These are phyloP conservation scores for Calonectria crousiana DNA, from an alignment of 2,329 filamentous ascomycete species.

Conservation along the genomic window DNA sequence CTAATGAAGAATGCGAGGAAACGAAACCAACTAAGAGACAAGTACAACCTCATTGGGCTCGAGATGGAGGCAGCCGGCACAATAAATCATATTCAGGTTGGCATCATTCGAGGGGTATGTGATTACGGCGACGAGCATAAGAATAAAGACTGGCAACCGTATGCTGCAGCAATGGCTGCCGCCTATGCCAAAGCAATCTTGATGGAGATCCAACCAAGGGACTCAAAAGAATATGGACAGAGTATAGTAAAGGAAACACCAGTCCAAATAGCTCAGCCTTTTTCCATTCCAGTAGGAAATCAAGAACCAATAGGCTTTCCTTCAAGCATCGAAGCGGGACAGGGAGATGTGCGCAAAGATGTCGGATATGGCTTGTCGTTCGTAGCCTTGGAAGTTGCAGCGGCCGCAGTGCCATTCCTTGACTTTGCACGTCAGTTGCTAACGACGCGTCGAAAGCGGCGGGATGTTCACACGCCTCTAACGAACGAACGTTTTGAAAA, in stretches of 20 bases:
- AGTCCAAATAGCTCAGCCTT: neutral
- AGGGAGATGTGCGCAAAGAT: neutral
- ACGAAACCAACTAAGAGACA: conserved; percentile 43
- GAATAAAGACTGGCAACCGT: conserved; percentile 50
- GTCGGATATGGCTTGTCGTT: neutral
- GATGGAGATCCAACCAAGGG: neutral
- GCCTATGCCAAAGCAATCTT: conserved; percentile 28
- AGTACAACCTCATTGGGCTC: conserved; percentile 45
- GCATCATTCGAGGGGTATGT: conserved; percentile 49
- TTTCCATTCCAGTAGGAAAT: neutral
- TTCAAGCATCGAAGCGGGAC: neutral
- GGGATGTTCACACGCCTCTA: neutral
- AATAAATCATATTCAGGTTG: conserved; percentile 49
- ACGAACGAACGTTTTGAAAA: neutral
- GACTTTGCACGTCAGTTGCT: neutral
- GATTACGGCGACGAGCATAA: conserved; percentile 50
- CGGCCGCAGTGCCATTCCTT: neutral
- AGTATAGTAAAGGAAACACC: neutral
- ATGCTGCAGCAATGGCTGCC: conserved; percentile 49
- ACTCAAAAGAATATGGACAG: neutral
- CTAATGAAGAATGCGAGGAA: conserved; percentile 43
- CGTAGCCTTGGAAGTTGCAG: neutral
- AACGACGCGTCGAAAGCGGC: neutral
- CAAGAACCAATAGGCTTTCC: neutral
- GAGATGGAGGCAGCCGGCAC: conserved; percentile 51